Evolutionary conservation across 192 early-diverging fungal genomes (phyloP), one percentile per base, ranked within the genome.

Genomic region (Coemansia sp.): DNA sequence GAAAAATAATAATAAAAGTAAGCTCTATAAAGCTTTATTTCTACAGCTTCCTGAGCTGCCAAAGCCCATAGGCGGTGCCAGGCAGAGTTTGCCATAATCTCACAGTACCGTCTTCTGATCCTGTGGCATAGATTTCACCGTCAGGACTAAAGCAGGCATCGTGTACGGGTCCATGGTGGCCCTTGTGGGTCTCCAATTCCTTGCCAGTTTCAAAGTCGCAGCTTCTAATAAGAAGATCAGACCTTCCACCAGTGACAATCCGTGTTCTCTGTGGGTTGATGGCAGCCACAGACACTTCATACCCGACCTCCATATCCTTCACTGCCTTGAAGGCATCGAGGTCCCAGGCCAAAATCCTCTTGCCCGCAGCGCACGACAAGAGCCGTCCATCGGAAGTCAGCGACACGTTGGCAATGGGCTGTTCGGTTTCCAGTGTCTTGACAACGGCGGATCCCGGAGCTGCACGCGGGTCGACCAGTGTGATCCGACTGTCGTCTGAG

Each of bases 91-190:
- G 91, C 92, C 92, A 94, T 43, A 94, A 71, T 41, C 92, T 74
- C 37, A 95, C 89, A 4, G 92, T 95, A 1, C 92, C 92, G 53
- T 95, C 92, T 66, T 95, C 92, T 4, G 87, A 89, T 17, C 91
- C 92, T 3, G 90, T 92, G 6, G 92, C 89, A 62, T 95, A 95
- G 15, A 95, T 58, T 41, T 91, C 85, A 26, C 92, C 92, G 62
- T 95, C 92, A 18, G 92, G 92, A 22, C 91, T 95, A 59, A 92
- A 92, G 50, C 87, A 89, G 20, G 87, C 88, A 55, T 87, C 87
- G 44, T 93, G 91, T 28, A 95, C 86, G 0, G 91, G 86, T 5
- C 92, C 92, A 53, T 93, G 91, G 60, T 95, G 92, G 25, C 92
- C 92, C 67, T 93, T 93, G 59, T 92, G 89, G 11, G 89, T 79